Percentiles rank a stretch among this genome's conserved stretches.
Evolutionary conservation across 164 flowering plant species (phyloP).

Genomic region (Tetrastigma voinierianum): DNA sequence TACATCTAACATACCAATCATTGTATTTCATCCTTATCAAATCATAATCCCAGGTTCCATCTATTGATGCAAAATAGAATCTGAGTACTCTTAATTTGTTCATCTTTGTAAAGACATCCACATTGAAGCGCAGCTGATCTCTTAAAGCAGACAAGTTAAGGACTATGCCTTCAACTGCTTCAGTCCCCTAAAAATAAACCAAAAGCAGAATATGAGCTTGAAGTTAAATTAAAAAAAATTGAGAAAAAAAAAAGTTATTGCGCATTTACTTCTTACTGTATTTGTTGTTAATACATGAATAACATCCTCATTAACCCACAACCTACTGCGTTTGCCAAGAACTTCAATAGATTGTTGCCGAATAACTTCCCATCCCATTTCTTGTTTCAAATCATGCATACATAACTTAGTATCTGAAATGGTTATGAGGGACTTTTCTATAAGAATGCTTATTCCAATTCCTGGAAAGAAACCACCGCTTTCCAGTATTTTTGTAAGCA

Average conservation of each 20-base stretch:
- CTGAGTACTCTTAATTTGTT: conserved; percentile 13
- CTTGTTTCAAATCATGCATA: conserved; percentile 5
- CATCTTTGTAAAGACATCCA: conserved; percentile 11
- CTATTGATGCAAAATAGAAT: neutral
- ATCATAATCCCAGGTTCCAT: too few species aligned
- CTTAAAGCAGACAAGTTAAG: neutral
- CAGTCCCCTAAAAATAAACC: conserved; percentile 11
- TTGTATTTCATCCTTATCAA: too few species aligned
- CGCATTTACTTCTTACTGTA: conserved; percentile 10
- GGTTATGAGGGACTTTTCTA: neutral
- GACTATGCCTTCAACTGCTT: conserved; percentile 17
- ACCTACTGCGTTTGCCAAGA: neutral
- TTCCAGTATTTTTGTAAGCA: neutral
- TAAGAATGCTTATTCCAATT: neutral
- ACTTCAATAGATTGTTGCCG: neutral
- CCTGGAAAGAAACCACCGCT: neutral
- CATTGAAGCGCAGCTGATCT: neutral
- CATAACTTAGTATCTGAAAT: neutral
- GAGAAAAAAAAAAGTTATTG: neutral
- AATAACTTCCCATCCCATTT: conserved; percentile 8
- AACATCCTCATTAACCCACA: conserved; percentile 6
- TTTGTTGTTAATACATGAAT: conserved; percentile 5
- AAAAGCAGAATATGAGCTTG: neutral
- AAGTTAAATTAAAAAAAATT: neutral
- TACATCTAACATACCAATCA: too few species aligned